phyloP scores from a whole-genome alignment of 768 basidiomycete species.

The Xerocomus spinulosus region DNA sequence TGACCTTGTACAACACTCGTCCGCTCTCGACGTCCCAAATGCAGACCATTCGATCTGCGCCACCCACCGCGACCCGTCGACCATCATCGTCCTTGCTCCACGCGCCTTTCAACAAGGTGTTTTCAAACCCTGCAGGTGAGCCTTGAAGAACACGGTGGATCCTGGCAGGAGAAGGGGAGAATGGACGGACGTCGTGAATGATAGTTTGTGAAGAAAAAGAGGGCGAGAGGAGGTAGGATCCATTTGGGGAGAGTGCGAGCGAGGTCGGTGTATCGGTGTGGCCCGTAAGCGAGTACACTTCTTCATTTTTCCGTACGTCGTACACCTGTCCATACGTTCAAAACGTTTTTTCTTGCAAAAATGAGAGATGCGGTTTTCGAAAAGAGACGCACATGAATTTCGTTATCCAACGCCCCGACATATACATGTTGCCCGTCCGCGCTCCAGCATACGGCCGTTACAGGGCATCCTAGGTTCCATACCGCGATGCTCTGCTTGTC shows the following conservation, averaged over 20 bases:
- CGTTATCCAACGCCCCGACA: constrained; percentile 92
- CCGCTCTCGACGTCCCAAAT: constrained; percentile 84
- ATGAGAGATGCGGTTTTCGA: no score
- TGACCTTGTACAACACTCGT: constrained; percentile 74
- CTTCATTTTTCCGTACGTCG: constrained; percentile 80
- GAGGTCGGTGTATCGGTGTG: constrained; percentile 94
- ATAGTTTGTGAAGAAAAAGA: constrained; percentile 86
- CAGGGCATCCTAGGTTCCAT: constrained; percentile 84
- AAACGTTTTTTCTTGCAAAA: neutral
- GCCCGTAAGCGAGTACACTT: constrained; percentile 75
- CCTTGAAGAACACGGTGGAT: constrained; percentile 77
- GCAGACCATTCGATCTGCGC: constrained; percentile 81
- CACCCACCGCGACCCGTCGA: constrained; percentile 78
- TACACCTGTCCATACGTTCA: constrained; percentile 53
- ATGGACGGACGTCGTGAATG: constrained; percentile 91
- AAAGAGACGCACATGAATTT: constrained; percentile 72
- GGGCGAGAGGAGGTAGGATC: constrained; percentile 82
- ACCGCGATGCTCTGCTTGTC: constrained; percentile 70
- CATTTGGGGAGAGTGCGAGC: constrained; percentile 86
- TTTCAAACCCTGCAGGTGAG: constrained; percentile 93
- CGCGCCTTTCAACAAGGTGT: constrained; percentile 72
- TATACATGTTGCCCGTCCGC: constrained; percentile 87
- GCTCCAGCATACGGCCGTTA: constrained; percentile 90
- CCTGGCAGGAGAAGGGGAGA: constrained; percentile 78
- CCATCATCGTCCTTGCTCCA: constrained; percentile 90